phyloP scores from a whole-genome alignment of 2,329 filamentous ascomycete species.

The Aspergillus bombycis region DNA sequence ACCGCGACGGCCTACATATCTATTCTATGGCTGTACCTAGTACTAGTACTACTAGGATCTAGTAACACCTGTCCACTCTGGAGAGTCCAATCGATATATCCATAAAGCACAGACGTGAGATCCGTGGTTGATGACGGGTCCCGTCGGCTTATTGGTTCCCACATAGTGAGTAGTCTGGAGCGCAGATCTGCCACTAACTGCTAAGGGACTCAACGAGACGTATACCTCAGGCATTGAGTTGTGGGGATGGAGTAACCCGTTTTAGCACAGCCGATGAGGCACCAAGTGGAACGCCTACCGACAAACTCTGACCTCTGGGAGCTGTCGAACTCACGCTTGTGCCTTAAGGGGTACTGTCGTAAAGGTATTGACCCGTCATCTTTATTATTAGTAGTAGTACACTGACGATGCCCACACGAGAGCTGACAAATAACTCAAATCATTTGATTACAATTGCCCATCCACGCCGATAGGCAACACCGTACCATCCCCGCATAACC shows the following conservation, averaged over 20 bases:
- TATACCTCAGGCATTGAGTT: neutral
- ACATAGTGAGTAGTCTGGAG: neutral
- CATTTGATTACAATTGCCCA: neutral
- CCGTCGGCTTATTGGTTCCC: neutral
- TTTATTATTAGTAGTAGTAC: neutral
- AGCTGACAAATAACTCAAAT: constrained; percentile 1
- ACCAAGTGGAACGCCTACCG: neutral
- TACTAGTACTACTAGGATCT: too few relatives aligned
- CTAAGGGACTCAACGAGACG: neutral
- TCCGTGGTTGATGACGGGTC: neutral
- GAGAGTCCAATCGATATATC: constrained; percentile 2
- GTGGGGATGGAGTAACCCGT: neutral
- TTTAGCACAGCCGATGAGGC: neutral
- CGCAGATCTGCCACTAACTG: neutral
- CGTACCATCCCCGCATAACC: neutral
- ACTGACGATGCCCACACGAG: neutral
- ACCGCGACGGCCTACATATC: neutral
- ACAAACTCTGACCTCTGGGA: neutral
- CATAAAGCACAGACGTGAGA: neutral
- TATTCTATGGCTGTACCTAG: too few relatives aligned
- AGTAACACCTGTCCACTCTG: neutral
- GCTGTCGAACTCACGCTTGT: constrained; percentile 11
- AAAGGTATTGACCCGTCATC: constrained; percentile 5
- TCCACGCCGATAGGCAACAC: neutral
- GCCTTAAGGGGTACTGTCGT: constrained; percentile 5